A percentile compares a stretch with the other conserved stretches of the same genome.
Conservation (phyloP, 495 filamentous ascomycete genomes). For the Stereocaulon alpinum region DNA sequence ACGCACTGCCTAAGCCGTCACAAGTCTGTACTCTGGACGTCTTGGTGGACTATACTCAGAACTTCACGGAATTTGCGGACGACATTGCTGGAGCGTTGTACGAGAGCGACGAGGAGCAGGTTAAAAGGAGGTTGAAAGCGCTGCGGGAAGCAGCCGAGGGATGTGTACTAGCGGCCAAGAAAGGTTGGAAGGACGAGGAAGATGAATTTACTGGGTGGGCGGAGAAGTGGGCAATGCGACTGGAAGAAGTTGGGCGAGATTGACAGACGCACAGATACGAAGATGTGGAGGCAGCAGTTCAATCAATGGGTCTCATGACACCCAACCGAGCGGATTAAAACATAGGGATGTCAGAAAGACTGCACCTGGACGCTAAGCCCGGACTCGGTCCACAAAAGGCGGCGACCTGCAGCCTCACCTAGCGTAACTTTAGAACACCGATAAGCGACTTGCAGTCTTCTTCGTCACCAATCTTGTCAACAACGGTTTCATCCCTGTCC, state of each 20-base stretch:
- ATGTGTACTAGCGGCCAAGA: slow-evolving; percentile 24
- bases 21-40: slow-evolving; percentile 7
- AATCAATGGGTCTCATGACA: background rate
- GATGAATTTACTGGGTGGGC: slow-evolving; percentile 42
- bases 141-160: slow-evolving; percentile 20
- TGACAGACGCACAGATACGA: background rate
- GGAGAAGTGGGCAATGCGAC: slow-evolving; percentile 32
- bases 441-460: no score
- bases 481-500: no score
- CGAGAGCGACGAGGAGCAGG: slow-evolving; percentile 30
- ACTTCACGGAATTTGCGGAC: slow-evolving; percentile 37
- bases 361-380: no score
- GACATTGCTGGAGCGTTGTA: slow-evolving; percentile 42
- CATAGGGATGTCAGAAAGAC: no score
- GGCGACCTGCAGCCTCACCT: no score
- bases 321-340: background rate
- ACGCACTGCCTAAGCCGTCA: slow-evolving; percentile 3
- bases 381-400: no score
- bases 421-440: no score
- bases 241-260: slow-evolving; percentile 10
- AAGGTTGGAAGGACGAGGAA: slow-evolving; percentile 20
- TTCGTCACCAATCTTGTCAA: no score
- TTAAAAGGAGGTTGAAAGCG: slow-evolving; percentile 21
- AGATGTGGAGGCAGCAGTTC: background rate
- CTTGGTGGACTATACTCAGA: slow-evolving; percentile 28